Percentiles rank a stretch among this genome's conserved stretches.
Evolutionary conservation across 768 basidiomycete genomes (phyloP).

Genomic region (Coprinopsis strossmayeri): DNA sequence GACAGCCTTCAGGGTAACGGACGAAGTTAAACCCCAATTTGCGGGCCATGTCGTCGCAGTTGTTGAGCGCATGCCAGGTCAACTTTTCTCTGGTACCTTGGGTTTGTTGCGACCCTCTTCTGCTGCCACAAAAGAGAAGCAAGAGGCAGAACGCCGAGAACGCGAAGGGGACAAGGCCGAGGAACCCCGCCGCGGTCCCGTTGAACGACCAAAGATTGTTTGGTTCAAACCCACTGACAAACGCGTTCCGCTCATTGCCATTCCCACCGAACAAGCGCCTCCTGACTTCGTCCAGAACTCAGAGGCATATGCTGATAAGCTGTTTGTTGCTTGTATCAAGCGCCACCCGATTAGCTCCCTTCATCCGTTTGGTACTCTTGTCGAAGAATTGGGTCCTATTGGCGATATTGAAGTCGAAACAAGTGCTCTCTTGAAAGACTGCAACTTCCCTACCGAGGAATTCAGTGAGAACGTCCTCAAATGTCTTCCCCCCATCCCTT

Average conservation of each 20-base stretch:
- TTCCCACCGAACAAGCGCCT: slow-evolving; percentile 97
- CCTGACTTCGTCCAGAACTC: slow-evolving; percentile 93
- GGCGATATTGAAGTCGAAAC: slow-evolving; percentile 99
- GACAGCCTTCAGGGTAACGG: slow-evolving; percentile 78
- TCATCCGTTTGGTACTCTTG: slow-evolving; percentile 97
- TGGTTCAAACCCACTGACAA: slow-evolving; percentile 99
- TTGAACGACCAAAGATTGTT: slow-evolving; percentile 96
- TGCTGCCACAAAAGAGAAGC: slow-evolving; percentile 97
- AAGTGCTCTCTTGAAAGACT: slow-evolving; percentile 94
- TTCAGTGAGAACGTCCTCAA: slow-evolving; percentile 94
- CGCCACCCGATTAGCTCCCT: slow-evolving; percentile 94
- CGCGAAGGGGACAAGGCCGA: slow-evolving; percentile 91
- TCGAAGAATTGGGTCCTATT: slow-evolving; percentile 96
- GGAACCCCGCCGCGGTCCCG: slow-evolving; percentile 69
- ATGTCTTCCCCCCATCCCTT: slow-evolving; percentile 93
- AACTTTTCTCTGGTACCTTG: slow-evolving; percentile 95
- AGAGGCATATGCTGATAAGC: slow-evolving; percentile 80
- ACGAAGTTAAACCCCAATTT: slow-evolving; percentile 96
- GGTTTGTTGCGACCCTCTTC: slow-evolving; percentile 94
- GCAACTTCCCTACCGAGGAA: slow-evolving; percentile 97
- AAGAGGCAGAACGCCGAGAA: slow-evolving; percentile 95
- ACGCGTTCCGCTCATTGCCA: slow-evolving; percentile 96
- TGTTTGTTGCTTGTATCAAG: slow-evolving; percentile 98
- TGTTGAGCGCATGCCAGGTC: slow-evolving; percentile 98
- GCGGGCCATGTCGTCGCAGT: slow-evolving; percentile 99